phyloP scores from a whole-genome alignment of 2,329 filamentous ascomycete species.

The Dactylonectria macrodidyma region DNA sequence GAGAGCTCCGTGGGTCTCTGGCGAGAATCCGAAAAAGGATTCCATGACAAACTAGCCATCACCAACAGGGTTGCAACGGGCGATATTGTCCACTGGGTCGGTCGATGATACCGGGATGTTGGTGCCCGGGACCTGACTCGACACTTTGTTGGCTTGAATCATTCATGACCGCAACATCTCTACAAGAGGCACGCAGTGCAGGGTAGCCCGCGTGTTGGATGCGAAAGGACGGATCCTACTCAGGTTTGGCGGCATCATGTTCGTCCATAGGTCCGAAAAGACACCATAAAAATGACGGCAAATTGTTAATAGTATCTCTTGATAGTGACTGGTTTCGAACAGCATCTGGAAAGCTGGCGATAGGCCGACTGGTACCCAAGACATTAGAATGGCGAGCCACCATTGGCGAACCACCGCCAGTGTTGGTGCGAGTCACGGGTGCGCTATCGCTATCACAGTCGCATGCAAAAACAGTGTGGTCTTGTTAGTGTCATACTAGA shows the following conservation, averaged over 20 bases:
- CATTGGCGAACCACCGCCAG: background rate
- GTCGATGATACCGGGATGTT: background rate
- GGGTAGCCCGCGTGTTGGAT: background rate
- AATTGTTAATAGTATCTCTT: background rate
- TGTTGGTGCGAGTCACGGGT: too few relatives aligned
- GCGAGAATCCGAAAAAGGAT: constrained; percentile 19
- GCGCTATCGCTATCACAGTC: constrained; percentile 6
- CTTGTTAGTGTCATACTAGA: constrained; percentile 4
- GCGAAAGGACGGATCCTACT: constrained; percentile 8
- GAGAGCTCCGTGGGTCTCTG: constrained; percentile 11
- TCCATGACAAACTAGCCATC: constrained; percentile 12
- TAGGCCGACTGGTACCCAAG: background rate
- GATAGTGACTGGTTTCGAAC: background rate
- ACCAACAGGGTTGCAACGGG: constrained; percentile 16
- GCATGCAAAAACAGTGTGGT: background rate
- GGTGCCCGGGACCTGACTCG: background rate
- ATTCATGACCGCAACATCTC: background rate
- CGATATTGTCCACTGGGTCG: background rate
- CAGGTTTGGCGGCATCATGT: background rate
- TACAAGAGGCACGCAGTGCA: background rate
- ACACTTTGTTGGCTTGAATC: background rate
- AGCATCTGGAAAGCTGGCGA: background rate
- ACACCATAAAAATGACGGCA: background rate
- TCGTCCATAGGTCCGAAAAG: background rate
- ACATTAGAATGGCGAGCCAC: background rate